A percentile compares a stretch with the other conserved stretches of the same genome.
Conservation (phyloP, 768 basidiomycete genomes). For the Boletus edulis region DNA sequence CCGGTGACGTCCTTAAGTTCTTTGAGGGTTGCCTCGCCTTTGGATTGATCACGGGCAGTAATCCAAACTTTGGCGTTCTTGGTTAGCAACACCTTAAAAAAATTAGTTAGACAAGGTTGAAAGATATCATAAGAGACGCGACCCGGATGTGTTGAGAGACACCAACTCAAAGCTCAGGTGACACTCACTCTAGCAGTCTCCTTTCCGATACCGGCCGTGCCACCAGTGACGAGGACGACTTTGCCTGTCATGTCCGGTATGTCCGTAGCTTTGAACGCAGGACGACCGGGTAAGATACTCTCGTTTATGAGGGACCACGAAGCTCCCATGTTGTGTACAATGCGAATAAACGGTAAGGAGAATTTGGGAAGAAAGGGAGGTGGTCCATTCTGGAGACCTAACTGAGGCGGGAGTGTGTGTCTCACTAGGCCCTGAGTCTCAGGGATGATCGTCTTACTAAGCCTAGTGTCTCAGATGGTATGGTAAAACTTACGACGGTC, state of each 20-base stretch:
- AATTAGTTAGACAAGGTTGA: background rate
- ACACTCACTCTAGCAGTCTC: conserved; percentile 36
- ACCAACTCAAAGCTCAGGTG: too few species aligned
- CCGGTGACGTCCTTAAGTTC: conserved; percentile 25
- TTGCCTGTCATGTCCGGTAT: conserved; percentile 38
- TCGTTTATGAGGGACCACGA: conserved; percentile 1
- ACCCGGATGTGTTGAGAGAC: too few species aligned
- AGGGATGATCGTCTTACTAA: too few species aligned
- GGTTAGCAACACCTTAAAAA: conserved; percentile 17
- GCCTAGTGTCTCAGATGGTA: too few species aligned
- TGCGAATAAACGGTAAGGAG: background rate
- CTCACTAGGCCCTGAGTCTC: too few species aligned
- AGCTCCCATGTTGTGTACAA: conserved; percentile 2
- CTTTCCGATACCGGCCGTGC: conserved; percentile 49
- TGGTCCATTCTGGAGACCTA: too few species aligned
- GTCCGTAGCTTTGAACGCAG: conserved; percentile 24
- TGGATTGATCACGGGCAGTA: conserved; percentile 19
- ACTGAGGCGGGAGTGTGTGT: too few species aligned
- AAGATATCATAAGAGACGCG: background rate
- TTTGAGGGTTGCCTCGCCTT: conserved; percentile 13
- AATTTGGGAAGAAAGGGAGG: too few species aligned
- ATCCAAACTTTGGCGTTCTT: conserved; percentile 32
- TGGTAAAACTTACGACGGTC: too few species aligned
- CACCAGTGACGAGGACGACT: conserved; percentile 43
- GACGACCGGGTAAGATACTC: conserved; percentile 18